A percentile compares a stretch with the other conserved stretches of the same genome.
These are phyloP conservation scores for Aspergillus puulaauensis DNA, from an alignment of 2,329 filamentous ascomycete species.

Conservation along the genomic window DNA sequence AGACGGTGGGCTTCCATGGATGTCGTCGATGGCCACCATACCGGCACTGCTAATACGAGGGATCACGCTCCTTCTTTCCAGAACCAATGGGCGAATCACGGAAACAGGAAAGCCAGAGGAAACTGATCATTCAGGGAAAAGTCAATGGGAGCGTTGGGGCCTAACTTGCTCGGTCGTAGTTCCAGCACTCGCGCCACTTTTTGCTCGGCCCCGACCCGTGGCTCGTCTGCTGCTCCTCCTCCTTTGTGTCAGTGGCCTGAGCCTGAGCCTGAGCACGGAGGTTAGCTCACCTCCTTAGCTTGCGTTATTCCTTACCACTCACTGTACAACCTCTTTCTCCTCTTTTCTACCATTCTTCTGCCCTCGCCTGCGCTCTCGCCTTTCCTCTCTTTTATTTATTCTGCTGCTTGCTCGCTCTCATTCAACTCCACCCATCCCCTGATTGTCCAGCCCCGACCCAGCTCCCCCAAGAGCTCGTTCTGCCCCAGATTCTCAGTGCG, in stretches of 20 bases:
- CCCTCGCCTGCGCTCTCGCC: slow-evolving; percentile 7
- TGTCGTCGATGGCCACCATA: slow-evolving; percentile 5
- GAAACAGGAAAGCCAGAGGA: not conserved
- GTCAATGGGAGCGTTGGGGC: not conserved
- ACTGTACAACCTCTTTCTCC: slow-evolving; percentile 18
- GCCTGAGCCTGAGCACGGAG: slow-evolving; percentile 3
- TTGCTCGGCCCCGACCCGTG: slow-evolving; percentile 25
- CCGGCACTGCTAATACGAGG: slow-evolving; percentile 1
- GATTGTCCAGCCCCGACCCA: slow-evolving; percentile 1
- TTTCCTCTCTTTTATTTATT: slow-evolving; percentile 15
- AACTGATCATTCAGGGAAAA: slow-evolving; percentile 3
- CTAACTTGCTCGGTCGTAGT: slow-evolving; percentile 13
- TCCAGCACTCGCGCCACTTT: slow-evolving; percentile 24
- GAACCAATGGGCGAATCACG: not conserved
- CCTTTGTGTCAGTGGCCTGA: slow-evolving; percentile 20
- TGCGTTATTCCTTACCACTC: slow-evolving; percentile 15
- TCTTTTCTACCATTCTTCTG: slow-evolving; percentile 17
- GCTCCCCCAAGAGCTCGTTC: slow-evolving; percentile 1
- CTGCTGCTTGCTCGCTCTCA: slow-evolving; percentile 13
- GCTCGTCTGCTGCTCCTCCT: slow-evolving; percentile 21
- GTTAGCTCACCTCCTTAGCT: slow-evolving; percentile 20
- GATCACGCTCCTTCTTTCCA: slow-evolving; percentile 8
- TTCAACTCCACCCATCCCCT: slow-evolving; percentile 10
- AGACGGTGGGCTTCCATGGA: slow-evolving; percentile 3
- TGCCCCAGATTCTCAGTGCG: slow-evolving; percentile 15